Conservation (phyloP, 768 basidiomycete species). For the Psilocybe subaeruginosa region DNA sequence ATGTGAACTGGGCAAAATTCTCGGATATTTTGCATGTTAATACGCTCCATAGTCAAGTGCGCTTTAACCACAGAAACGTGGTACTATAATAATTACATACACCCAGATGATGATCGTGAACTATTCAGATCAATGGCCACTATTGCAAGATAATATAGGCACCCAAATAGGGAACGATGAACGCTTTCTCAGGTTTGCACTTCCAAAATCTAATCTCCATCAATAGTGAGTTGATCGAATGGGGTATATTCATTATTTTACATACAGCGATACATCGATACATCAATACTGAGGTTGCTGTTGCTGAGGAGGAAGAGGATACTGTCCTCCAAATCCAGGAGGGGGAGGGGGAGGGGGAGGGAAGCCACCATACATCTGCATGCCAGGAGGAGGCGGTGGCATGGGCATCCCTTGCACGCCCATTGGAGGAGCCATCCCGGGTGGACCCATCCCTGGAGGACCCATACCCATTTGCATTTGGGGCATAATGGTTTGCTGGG, state of each 20-base stretch:
- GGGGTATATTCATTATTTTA: conserved; percentile 10
- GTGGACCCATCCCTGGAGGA: conserved; percentile 36
- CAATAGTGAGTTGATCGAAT: no score
- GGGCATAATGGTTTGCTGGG: conserved; percentile 69
- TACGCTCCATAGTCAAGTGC: no score
- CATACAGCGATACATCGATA: background rate
- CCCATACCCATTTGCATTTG: conserved; percentile 47
- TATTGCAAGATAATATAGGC: no score
- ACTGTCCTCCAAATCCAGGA: conserved; percentile 58
- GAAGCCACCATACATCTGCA: conserved; percentile 27
- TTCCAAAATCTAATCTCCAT: no score
- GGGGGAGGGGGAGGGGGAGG: conserved; percentile 51
- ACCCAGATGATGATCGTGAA: no score
- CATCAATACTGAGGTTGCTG: conserved; percentile 43
- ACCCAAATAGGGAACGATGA: no score
- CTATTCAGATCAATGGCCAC: no score
- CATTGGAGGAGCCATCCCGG: conserved; percentile 27
- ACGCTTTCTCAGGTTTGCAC: no score
- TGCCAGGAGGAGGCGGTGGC: conserved; percentile 29
- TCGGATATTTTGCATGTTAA: no score
- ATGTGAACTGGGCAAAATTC: no score
- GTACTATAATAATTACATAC: no score
- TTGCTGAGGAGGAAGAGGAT: conserved; percentile 25
- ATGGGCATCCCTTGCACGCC: conserved; percentile 27
- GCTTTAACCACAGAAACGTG: no score